phyloP scores from a whole-genome alignment of 2,329 filamentous ascomycete species.

The Trichoderma aggressivum region DNA sequence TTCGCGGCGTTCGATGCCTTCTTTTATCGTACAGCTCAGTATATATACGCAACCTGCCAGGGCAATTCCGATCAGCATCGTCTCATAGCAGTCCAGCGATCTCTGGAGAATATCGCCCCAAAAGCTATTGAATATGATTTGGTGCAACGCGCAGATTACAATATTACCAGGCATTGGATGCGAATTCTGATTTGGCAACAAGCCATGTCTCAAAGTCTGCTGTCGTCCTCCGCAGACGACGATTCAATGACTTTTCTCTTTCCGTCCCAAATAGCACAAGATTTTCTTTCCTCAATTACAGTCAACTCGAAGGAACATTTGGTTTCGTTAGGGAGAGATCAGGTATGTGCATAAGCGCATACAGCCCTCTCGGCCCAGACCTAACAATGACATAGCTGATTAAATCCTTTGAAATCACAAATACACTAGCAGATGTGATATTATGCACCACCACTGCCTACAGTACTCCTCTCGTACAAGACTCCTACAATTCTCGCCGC shows the following conservation, averaged over 20 bases:
- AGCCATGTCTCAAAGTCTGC: constrained; percentile 8
- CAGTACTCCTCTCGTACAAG: background rate
- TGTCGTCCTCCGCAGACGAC: background rate
- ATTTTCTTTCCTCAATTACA: constrained; percentile 5
- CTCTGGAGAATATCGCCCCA: background rate
- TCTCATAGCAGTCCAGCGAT: constrained; percentile 8
- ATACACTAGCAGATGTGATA: constrained; percentile 15
- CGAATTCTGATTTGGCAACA: constrained; percentile 16
- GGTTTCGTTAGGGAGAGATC: constrained; percentile 11
- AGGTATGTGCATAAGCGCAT: background rate
- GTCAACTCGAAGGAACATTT: constrained; percentile 11
- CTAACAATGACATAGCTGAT: constrained; percentile 1
- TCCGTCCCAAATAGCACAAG: constrained; percentile 6
- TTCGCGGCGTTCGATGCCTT: constrained; percentile 8
- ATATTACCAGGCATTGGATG: constrained; percentile 18
- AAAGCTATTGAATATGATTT: background rate
- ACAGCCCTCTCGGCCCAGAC: no score
- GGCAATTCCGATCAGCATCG: background rate
- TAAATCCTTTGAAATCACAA: constrained; percentile 17
- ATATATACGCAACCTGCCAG: background rate
- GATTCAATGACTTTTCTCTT: constrained; percentile 17
- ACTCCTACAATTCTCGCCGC: background rate
- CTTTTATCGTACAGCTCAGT: constrained; percentile 4
- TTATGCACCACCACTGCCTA: background rate
- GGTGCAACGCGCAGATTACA: constrained; percentile 15